These are phyloP conservation scores for Pythium pyrilobum DNA, from an alignment of 352 stramenopile genomes.

Conservation along the genomic window DNA sequence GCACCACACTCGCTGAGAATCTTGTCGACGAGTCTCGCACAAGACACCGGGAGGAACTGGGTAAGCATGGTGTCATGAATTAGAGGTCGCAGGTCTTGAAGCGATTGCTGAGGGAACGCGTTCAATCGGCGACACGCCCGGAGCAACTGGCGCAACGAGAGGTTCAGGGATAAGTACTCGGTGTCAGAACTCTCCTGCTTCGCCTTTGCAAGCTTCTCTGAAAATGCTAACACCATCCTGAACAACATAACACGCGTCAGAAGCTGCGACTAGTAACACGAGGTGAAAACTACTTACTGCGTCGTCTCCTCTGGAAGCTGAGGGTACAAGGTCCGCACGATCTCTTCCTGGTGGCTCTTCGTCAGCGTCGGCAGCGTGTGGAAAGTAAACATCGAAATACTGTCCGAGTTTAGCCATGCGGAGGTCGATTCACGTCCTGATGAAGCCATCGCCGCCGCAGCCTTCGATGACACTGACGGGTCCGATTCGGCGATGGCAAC, in stretches of 20 bases:
- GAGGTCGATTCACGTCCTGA: slow-evolving; percentile 39
- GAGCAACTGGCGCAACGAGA: slow-evolving; percentile 65
- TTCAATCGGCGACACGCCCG: slow-evolving; percentile 59
- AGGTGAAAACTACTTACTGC: slow-evolving; percentile 27
- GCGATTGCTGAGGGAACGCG: slow-evolving; percentile 57
- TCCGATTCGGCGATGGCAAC: slow-evolving; percentile 77
- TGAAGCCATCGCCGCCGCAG: slow-evolving; percentile 13
- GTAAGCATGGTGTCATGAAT: slow-evolving; percentile 77
- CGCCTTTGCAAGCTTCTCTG: slow-evolving; percentile 35
- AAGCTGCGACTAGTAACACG: neutral
- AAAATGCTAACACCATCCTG: slow-evolving; percentile 54
- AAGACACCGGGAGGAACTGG: slow-evolving; percentile 63
- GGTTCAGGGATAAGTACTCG: slow-evolving; percentile 44
- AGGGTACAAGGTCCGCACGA: slow-evolving; percentile 50
- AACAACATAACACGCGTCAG: neutral
- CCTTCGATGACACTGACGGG: slow-evolving; percentile 26
- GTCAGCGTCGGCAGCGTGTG: slow-evolving; percentile 43
- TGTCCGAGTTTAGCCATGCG: slow-evolving; percentile 73
- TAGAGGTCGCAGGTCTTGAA: slow-evolving; percentile 52
- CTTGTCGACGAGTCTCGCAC: slow-evolving; percentile 38
- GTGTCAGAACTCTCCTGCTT: slow-evolving; percentile 39
- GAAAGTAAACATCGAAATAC: slow-evolving; percentile 77
- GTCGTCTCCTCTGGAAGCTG: slow-evolving; percentile 45
- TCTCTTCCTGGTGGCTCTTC: slow-evolving; percentile 34
- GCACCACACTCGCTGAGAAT: slow-evolving; percentile 44